Percentiles rank a stretch among this genome's conserved stretches.
Evolutionary conservation across 139 green algal species (phyloP).

Genomic region (Picochlorum sp.): DNA sequence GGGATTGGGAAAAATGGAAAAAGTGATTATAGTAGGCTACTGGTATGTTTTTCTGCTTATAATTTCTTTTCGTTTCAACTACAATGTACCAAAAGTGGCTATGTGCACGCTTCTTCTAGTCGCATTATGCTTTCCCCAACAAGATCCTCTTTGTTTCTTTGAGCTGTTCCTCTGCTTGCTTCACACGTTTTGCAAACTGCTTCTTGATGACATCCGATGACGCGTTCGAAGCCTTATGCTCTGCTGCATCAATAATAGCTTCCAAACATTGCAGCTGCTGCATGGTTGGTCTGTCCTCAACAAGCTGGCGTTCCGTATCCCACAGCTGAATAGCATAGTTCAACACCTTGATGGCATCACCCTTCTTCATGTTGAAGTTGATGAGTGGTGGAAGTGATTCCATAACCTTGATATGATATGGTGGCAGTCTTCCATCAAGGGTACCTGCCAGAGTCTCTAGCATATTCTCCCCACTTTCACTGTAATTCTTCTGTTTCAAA

Average conservation of each 20-base stretch:
- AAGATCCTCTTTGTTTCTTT: neutral
- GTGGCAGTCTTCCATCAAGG: constrained; percentile 14
- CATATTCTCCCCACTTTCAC: constrained; percentile 10
- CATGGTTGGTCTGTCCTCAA: constrained; percentile 9
- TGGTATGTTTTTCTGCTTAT: neutral
- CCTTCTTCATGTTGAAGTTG: constrained; percentile 11
- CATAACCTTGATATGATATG: constrained; percentile 5
- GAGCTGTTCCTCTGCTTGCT: constrained; percentile 5
- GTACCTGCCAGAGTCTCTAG: constrained; percentile 7
- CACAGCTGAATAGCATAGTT: constrained; percentile 13
- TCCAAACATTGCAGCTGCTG: constrained; percentile 11
- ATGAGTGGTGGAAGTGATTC: constrained; percentile 9
- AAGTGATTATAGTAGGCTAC: neutral
- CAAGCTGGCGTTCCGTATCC: constrained; percentile 10
- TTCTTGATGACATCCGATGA: constrained; percentile 9
- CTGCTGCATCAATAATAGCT: constrained; percentile 13
- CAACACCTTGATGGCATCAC: constrained; percentile 7
- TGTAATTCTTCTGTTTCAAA: constrained; percentile 1
- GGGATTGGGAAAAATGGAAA: neutral
- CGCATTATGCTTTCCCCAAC: neutral
- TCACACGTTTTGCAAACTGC: constrained; percentile 8
- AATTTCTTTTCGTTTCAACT: constrained; percentile 6
- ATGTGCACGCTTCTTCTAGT: neutral
- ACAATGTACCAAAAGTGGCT: neutral
- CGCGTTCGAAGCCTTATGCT: constrained; percentile 9